Evolutionary conservation across 345 rosid genomes (phyloP), one percentile per base, ranked within the genome.

Genomic region (Citrus cavaleriei): DNA sequence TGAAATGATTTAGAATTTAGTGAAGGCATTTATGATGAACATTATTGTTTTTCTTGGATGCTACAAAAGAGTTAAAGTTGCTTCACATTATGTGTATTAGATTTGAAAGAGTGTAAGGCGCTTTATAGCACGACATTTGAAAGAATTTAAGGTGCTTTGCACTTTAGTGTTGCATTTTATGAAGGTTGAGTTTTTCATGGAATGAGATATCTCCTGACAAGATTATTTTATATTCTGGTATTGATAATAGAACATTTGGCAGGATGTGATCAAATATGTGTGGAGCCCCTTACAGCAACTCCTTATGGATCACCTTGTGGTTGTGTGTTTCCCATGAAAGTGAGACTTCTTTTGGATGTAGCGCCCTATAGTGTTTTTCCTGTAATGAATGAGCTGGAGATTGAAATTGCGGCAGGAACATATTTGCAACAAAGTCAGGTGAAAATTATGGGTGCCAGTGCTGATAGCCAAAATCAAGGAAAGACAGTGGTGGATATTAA

Each of bases 381-480:
- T 37, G 92, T 92, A 34, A 90, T 91, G 91, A 87, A 83, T 82
- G 92, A 93, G 88, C 91, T 97, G 75, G 99, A 94, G 89, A 90
- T 92, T 87, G 99, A 94, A 89, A 81, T 97, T 84, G 98, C 99
- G 32, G 87, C 92, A 54, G 98, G 99, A 79, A 90, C 94, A 42
- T 94, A 93, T 84, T 85, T 97, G 88, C 90, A 94, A 70, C 98
- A 94, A 83, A 94, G 99, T 84, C 99, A 97, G 86, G 99, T 97
- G 62, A 92, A 88, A 83, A 94, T 97, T 83, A 97, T 97, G 98
- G 99, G 98, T 80, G 99, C 97, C 10, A 93, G 87, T 83, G 97
- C 98, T 74, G 98, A 92, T 88, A 91, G 83, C 88, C 92, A 89
- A 86, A 89, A 97, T 83, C 98, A 97, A 80, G 98, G 93, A 70